Evolutionary conservation across 495 filamentous ascomycete species (phyloP), one percentile per base, ranked within the genome.

Genomic region (Penicillium samsonianum): DNA sequence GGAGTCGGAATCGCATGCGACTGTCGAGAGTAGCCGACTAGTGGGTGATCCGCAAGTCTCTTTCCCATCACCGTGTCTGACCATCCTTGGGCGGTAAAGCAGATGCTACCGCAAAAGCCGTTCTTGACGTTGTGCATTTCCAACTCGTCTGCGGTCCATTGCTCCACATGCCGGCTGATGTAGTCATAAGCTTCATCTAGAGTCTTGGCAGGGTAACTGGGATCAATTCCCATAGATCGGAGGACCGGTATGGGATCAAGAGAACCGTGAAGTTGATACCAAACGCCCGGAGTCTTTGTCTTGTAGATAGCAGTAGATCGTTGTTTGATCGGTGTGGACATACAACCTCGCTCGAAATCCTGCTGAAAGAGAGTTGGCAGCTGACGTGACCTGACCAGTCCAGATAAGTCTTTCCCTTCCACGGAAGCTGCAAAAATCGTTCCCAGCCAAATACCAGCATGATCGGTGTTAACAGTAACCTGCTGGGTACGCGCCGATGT

Each of bases 221-320:
- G 42, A 53, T 64, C 59, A 19, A 68, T 57, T 4, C 62, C 65
- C 53, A 72, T 61, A 0, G 54, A 28, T 1, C 40, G 6, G 5
- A 70, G 58, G 3, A 43, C 31, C 9, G 45, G 20, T 4, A 42
- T 31, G 0, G 69, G 60, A 44, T 70, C 30, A 2, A 72, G 53
- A 0, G 65, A 70, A 1, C 65, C 69, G 40, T 72, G 67, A 8
- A 72, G 60, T 43, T 72, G 69, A 37, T 67, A 72, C 63, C 61
- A 72, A 4, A 68, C 60, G 0, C 46, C 37, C 0, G 60, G 59
- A 26, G 54, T 44, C 25, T 67, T 67, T 2, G 67, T 70, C 22
- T 59, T 52, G 23, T 70, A 72, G 3, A 68, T 50, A 2, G 67
- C 63, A 3, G 65, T 69, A 10, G 67, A 25, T 23, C 67, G 59